These are phyloP conservation scores for Polytolypa hystricis DNA, from an alignment of 2,329 filamentous ascomycete species.

Conservation along the genomic window DNA sequence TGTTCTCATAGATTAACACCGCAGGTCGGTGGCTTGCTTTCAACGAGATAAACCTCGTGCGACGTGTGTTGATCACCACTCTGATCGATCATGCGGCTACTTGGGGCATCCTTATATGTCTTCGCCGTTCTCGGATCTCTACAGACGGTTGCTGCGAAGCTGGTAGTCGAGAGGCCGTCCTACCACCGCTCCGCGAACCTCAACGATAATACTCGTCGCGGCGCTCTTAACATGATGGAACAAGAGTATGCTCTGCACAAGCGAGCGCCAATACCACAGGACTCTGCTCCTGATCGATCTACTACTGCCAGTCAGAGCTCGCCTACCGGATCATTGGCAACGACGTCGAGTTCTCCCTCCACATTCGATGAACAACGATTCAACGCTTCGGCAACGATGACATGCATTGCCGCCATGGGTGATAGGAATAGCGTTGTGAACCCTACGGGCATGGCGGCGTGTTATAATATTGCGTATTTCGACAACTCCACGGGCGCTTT, in stretches of 20 bases:
- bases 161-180: not conserved
- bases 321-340: not conserved
- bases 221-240: constrained; percentile 5
- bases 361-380: constrained; percentile 26
- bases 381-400: constrained; percentile 37
- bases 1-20: not conserved
- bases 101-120: not conserved
- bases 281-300: constrained; percentile 1
- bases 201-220: constrained; percentile 3
- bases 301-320: not conserved
- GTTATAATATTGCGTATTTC: constrained; percentile 68
- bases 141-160: not conserved
- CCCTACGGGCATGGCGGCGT: constrained; percentile 65
- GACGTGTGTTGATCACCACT: not conserved
- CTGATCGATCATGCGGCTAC: constrained; percentile 2
- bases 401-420: constrained; percentile 49
- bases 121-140: not conserved
- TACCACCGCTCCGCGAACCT: not conserved
- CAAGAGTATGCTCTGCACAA: constrained; percentile 2
- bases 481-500: constrained; percentile 56
- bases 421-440: constrained; percentile 49
- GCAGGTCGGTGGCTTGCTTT: not conserved
- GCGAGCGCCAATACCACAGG: constrained; percentile 7
- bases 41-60: not conserved
- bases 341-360: constrained; percentile 34